Conservation (phyloP, 176 grass and related monocot species). For the Zizania latifolia region DNA sequence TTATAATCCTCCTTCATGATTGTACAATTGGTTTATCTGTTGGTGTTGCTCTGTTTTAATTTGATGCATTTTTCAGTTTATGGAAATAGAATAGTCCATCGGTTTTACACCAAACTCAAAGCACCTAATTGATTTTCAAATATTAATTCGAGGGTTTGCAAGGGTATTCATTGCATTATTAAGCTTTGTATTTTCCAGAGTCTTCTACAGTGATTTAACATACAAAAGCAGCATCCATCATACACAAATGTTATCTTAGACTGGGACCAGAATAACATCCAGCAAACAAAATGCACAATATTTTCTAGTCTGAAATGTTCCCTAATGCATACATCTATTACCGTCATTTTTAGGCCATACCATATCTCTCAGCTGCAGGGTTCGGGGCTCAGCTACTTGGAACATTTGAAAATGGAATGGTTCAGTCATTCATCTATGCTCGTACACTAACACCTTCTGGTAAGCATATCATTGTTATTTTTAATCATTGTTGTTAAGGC, state of each 20-base stretch:
- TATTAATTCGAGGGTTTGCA: background rate
- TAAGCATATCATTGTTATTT: constrained; percentile 25
- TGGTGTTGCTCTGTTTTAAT: background rate
- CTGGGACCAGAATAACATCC: background rate
- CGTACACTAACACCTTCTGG: constrained; percentile 81
- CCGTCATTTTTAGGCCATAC: constrained; percentile 82
- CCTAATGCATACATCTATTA: constrained; percentile 43
- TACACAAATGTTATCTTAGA: background rate
- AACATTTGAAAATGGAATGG: constrained; percentile 88
- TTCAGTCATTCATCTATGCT: constrained; percentile 95
- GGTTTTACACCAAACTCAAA: background rate
- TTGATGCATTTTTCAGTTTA: background rate
- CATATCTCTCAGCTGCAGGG: constrained; percentile 92
- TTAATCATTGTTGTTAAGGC: no score
- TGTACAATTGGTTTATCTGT: background rate
- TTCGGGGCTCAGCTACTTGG: constrained; percentile 85
- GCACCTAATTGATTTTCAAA: background rate
- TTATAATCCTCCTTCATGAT: background rate
- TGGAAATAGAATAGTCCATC: no score
- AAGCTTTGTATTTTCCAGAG: background rate
- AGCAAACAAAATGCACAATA: background rate
- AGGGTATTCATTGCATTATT: background rate
- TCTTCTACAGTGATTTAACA: background rate
- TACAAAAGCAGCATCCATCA: background rate
- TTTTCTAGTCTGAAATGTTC: constrained; percentile 20